Evolutionary conservation across 169 alveolate species (phyloP), one percentile per base, ranked within the genome.

Genomic region (Plasmodium falciparum): DNA sequence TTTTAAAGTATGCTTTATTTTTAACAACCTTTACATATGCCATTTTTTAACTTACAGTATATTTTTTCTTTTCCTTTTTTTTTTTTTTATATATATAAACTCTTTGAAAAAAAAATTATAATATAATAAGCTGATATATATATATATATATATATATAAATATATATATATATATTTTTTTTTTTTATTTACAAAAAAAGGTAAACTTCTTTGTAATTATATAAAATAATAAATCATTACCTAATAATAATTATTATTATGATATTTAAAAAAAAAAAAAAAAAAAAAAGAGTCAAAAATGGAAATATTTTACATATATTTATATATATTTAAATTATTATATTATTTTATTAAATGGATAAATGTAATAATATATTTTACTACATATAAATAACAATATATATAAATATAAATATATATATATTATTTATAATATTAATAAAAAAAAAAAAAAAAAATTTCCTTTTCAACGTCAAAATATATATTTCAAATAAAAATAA

Each of bases 1-100:
- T 98, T 95, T 97, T 98, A 97, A 97, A 99, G 97, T 99, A 99
- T 72, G 99, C 99, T 94, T 96, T 98, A 90, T 96, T 98, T 97
- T 99, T 99, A 65, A 98, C 96, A 85, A 97, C 97, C 95, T 99
- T 98, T 47, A 98, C 98, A 96, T 98, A 98, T 73, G 98, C 99
- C 99, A 98, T 98, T 88, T 98, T 88, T 73, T 93, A 74, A 47
- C 73, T 61, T 65, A 26, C 13, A 50, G 6, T 71, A 39, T 90
- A 67, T 69, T 45, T 29, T 47, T 67, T 61, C 26, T 9, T 24
- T 85, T 80, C 69, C 54, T 52, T 72, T 52, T 29, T 24, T 17
- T 69, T 73, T 26, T 43, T 59, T 78, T 49, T 61, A 33, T 39
- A 66, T 54, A 88, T 72, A 73, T 9, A 63, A 47, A 20, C 9